Evolutionary conservation across 163 green algal species (phyloP).

Genomic region (Volvox carteri): DNA sequence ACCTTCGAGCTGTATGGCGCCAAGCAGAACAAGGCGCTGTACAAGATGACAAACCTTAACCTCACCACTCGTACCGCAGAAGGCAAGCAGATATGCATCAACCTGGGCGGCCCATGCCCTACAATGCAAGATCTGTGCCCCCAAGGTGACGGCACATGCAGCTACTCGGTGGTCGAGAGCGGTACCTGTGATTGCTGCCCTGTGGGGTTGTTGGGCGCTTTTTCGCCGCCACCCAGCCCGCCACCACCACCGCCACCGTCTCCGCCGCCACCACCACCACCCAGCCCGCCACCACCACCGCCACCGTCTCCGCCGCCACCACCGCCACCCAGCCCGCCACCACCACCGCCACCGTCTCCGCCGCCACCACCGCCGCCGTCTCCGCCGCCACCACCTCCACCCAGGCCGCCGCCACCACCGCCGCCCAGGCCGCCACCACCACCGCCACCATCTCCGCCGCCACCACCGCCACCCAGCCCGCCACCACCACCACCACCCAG

Average conservation of each 20-base stretch:
- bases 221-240: not conserved
- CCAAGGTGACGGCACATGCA: slow-evolving; percentile 18
- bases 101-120: slow-evolving; percentile 8
- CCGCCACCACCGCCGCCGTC: not conserved
- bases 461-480: too few species aligned
- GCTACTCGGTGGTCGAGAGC: slow-evolving; percentile 20
- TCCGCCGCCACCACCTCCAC: too few species aligned
- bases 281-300: not conserved
- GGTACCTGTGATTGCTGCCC: slow-evolving; percentile 49
- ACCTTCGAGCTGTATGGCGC: slow-evolving; percentile 36
- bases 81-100: slow-evolving; percentile 35
- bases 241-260: not conserved
- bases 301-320: slow-evolving; percentile 11
- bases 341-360: not conserved
- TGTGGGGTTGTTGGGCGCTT: slow-evolving; percentile 1
- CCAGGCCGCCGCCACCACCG: too few species aligned
- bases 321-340: not conserved
- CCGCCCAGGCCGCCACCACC: not conserved
- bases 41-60: slow-evolving; percentile 47
- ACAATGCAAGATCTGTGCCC: slow-evolving; percentile 14
- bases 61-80: not conserved
- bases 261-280: not conserved
- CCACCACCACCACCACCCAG: too few species aligned
- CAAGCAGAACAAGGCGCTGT: not conserved
- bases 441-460: not conserved